Percentiles rank a stretch among this genome's conserved stretches.
These are phyloP conservation scores for Kalmusia sp. DNA, from an alignment of 2,329 filamentous ascomycete species.

Conservation along the genomic window DNA sequence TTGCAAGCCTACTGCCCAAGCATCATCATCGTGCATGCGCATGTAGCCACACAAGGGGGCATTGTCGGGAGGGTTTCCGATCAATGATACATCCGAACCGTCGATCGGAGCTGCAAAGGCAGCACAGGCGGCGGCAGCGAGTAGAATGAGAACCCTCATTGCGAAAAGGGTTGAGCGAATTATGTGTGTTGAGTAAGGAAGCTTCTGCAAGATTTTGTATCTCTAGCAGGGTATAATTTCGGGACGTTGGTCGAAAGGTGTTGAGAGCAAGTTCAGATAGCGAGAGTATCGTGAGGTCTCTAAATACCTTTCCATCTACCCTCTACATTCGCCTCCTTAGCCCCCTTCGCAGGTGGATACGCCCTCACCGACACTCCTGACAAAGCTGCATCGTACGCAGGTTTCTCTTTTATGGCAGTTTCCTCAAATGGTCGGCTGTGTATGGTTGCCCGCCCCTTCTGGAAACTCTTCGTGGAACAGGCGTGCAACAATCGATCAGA, in stretches of 20 bases:
- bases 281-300: neutral
- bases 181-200: too few relatives aligned
- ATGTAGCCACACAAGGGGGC: conserved; percentile 10
- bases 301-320: neutral
- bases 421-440: neutral
- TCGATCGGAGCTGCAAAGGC: conserved; percentile 3
- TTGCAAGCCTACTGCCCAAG: conserved; percentile 4
- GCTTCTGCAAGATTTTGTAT: neutral
- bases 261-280: too few relatives aligned
- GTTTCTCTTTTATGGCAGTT: neutral
- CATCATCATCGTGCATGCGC: conserved; percentile 3
- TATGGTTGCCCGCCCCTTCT: neutral
- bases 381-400: neutral
- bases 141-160: conserved; percentile 2
- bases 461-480: conserved; percentile 1
- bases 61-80: neutral
- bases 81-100: neutral
- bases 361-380: conserved; percentile 8
- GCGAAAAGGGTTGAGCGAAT: too few relatives aligned
- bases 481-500: neutral
- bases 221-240: too few relatives aligned
- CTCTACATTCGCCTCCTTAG: neutral
- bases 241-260: too few relatives aligned
- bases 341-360: neutral
- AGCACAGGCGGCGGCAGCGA: neutral